Evolutionary conservation across 116 monocot species (phyloP).

Genomic region (Phalaenopsis hybrid): DNA sequence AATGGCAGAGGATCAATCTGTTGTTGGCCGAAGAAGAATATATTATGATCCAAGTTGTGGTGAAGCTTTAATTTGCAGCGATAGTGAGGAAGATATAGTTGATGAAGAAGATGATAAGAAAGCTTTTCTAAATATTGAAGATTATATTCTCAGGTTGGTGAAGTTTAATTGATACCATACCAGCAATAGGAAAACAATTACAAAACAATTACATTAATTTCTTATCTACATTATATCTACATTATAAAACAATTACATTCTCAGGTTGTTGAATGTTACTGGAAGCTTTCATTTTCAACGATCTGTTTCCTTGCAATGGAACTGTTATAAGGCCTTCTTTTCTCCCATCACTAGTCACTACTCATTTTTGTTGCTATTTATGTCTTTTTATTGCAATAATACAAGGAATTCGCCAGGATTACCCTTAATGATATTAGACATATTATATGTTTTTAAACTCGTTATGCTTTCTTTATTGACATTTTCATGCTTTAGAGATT

Average conservation of each 20-base stretch:
- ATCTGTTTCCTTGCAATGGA: background rate
- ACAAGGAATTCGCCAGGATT: background rate
- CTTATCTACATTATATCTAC: no score
- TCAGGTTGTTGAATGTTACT: no score
- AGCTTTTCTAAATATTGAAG: constrained; percentile 77
- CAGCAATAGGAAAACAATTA: no score
- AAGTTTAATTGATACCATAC: background rate
- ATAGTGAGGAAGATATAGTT: constrained; percentile 84
- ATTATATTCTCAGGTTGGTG: constrained; percentile 80
- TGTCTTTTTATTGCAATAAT: background rate
- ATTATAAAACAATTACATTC: no score
- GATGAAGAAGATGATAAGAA: constrained; percentile 96
- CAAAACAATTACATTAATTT: no score
- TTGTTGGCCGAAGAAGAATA: constrained; percentile 92
- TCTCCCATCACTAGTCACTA: background rate
- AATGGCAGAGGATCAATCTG: constrained; percentile 98
- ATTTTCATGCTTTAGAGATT: background rate
- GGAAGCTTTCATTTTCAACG: background rate
- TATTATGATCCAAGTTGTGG: constrained; percentile 96
- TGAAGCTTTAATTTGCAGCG: constrained; percentile 97
- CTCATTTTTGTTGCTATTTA: background rate
- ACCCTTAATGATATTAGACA: background rate
- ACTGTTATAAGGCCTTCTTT: background rate
- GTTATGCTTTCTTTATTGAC: background rate
- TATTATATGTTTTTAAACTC: background rate